These are phyloP conservation scores for Gleditsia sinensis DNA, from an alignment of 306 rosid genomes.

Conservation along the genomic window DNA sequence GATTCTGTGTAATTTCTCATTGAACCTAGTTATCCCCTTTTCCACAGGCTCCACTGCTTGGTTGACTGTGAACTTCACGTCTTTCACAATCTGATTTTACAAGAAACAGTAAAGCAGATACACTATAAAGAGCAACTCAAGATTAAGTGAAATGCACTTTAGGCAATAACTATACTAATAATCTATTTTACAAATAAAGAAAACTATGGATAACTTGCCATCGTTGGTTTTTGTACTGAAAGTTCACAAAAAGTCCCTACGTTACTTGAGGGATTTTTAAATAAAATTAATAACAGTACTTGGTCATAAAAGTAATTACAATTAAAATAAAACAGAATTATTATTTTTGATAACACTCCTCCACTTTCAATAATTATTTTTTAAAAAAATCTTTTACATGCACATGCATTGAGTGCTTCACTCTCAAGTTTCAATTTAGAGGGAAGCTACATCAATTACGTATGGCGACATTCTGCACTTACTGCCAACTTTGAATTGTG, in stretches of 20 bases:
- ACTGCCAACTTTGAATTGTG: background rate
- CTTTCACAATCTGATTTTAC: conserved; percentile 77
- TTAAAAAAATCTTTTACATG: background rate
- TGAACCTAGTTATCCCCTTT: conserved; percentile 87
- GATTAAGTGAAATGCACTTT: conserved; percentile 25
- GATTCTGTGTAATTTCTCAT: conserved; percentile 75
- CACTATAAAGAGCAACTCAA: background rate
- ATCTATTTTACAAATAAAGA: background rate
- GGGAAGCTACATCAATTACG: background rate
- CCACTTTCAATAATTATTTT: background rate
- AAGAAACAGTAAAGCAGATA: conserved; percentile 22
- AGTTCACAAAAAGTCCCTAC: conserved; percentile 22
- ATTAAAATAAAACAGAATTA: background rate
- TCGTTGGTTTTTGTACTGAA: background rate
- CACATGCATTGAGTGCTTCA: background rate
- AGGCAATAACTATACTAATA: conserved; percentile 15
- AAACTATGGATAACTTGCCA: conserved; percentile 13
- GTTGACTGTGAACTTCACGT: conserved; percentile 87
- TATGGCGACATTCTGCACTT: conserved; percentile 7
- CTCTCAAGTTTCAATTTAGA: background rate
- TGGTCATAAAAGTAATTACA: background rate
- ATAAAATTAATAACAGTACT: background rate
- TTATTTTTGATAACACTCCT: background rate
- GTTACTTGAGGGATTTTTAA: conserved; percentile 1
- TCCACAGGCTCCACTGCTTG: conserved; percentile 98